Evolutionary conservation across 2,329 filamentous ascomycete species (phyloP), one percentile per base, ranked within the genome.

Genomic region (Ophiosphaerella herpotricha): DNA sequence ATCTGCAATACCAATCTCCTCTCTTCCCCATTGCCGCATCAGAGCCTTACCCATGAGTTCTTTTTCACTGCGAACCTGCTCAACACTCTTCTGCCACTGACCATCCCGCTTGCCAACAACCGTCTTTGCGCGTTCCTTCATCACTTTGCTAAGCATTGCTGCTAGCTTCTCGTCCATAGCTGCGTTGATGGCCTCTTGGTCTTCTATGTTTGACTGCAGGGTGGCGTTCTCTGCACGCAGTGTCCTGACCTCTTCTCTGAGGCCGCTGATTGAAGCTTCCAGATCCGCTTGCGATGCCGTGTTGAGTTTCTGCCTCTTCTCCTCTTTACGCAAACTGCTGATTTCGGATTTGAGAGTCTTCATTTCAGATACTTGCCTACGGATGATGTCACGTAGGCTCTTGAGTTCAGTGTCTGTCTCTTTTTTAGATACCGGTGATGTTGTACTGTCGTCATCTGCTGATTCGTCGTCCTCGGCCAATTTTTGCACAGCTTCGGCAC

Each of bases 11-110:
- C 68, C 69, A 40, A 64, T 54, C 44, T 73, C 70, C 49, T 71
- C 66, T 35, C 59, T 65, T 8, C 70, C 70, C 70, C 70, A 73
- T 46, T 73, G 67, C 53, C 68, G 54, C 61, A 73, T 58, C 34
- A 72, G 33, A 23, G 70, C 66, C 42, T 63, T 66, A 0, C 67
- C 66, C 50, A 71, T 41, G 16, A 71, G 37, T 39, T 70, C 65
- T 44, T 59, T 62, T 47, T 73, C 70, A 1, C 33, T 50, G 23
- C 59, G 51, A 11, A 61, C 32, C n/a, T 55, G 50, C 23, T 51
- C 48, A 13, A 68, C 53, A 36, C 50, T 64, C 40, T 67, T 64
- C 13, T 54, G 60, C 70, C 70, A 73, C 55, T 72, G 67, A 7
- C 61, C 67, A 43, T 73, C 70, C 9, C 70, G 50, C 43, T 65